Evolutionary conservation across 768 basidiomycete species (phyloP).

Genomic region (Tricholoma hemisulphureum): DNA sequence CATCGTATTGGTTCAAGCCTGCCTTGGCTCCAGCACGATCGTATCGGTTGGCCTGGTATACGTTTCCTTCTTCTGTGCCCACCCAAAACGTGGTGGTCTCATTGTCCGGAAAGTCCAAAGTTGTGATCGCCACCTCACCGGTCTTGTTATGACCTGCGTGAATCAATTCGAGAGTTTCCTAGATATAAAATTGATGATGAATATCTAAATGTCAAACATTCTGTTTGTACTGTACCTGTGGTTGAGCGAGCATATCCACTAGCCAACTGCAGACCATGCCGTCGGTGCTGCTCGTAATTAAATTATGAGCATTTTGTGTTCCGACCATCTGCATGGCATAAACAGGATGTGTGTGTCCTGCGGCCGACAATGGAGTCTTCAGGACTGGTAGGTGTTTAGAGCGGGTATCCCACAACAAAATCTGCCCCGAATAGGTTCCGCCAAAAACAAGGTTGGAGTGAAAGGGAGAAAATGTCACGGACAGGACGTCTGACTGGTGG

Average conservation of each 20-base stretch:
- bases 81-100: slow-evolving; percentile 98
- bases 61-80: slow-evolving; percentile 96
- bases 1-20: slow-evolving; percentile 88
- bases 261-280: slow-evolving; percentile 97
- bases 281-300: slow-evolving; percentile 96
- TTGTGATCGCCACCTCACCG: slow-evolving; percentile 92
- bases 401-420: slow-evolving; percentile 96
- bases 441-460: slow-evolving; percentile 97
- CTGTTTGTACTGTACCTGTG: slow-evolving; percentile 59
- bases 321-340: slow-evolving; percentile 99
- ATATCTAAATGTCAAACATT: not conserved
- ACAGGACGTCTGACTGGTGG: slow-evolving; percentile 89
- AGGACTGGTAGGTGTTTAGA: slow-evolving; percentile 94
- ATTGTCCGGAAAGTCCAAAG: slow-evolving; percentile 91
- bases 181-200: slow-evolving; percentile 1
- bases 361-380: slow-evolving; percentile 93
- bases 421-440: slow-evolving; percentile 99
- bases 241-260: slow-evolving; percentile 97
- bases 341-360: slow-evolving; percentile 97
- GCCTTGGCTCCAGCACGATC: slow-evolving; percentile 97
- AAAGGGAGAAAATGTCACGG: slow-evolving; percentile 95
- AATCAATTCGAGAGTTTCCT: slow-evolving; percentile 93
- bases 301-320: slow-evolving; percentile 96
- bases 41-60: slow-evolving; percentile 95
- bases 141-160: slow-evolving; percentile 95